Evolutionary conservation across 2,329 filamentous ascomycete species (phyloP), one percentile per base, ranked within the genome.

Genomic region (Colletotrichum viniferum): DNA sequence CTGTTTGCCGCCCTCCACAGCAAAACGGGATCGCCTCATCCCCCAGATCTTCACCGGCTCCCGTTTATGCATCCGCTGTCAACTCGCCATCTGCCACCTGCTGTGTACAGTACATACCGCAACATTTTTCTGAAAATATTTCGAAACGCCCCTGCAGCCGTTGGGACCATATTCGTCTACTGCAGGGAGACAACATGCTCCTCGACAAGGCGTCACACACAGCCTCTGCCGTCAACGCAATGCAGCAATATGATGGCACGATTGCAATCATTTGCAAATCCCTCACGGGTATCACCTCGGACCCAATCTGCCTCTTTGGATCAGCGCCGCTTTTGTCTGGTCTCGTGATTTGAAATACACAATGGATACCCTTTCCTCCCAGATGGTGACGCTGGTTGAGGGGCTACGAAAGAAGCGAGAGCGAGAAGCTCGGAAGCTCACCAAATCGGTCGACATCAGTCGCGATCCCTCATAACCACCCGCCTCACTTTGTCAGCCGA

Each of bases 111-210:
- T 52, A 36, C 32, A 32, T 60, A 30, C 43, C 48, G 26, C 56
- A 28, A 63, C 63, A 36, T 60, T 63, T 68, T 70, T 76, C 73
- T 76, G 63, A 66, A 69, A 73, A 76, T 73, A 73, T 16, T 60
- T 36, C 32, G 69, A 76, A 76, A 76, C 73, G 21, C 73, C 63
- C 73, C 69, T 68, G 69, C 69, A 61, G 73, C 67, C 16, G n/a
- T 28, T 48, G 61, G 36, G 34, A n/a, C 65, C 43, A 52, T 52
- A 18, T 52, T 52, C n/a, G n/a, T 55, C n/a, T 69, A 21, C 66
- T 9, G 14, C 32, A 14, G 14, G 55, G 32, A 69, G 43, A 52
- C 43, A 28, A 63, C 36, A 21, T 5, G 18, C 28, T 36, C 60
- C 26, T 63, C 30, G 24, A 38, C 43, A 48, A 36, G 24, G 55